Evolutionary conservation across 495 filamentous ascomycete genomes (phyloP), one percentile per base, ranked within the genome.

Genomic region (Daldinia childiae): DNA sequence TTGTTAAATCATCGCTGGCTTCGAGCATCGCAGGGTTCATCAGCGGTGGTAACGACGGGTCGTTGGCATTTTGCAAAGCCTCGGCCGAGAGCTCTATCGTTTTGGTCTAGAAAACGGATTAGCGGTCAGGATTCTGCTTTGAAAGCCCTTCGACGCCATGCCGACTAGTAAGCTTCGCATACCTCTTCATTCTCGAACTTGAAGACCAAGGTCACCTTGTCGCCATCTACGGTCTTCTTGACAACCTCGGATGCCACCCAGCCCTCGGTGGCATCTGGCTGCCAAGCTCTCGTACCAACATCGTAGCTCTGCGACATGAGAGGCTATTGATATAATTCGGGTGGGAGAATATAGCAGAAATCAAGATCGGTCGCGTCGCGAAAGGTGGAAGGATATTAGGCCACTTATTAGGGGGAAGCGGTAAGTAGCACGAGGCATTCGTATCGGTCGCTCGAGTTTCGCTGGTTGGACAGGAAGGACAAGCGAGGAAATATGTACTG

Each of bases 1-100:
- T 98, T 32, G 95, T 99, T 74, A 99, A 84, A 80, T 99, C 95
- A 82, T 99, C 95, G 80, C 94, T 97, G 69, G 95, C 95, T 87
- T 99, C 95, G 48, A 99, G 90, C 89, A 99, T 95, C 27, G 95
- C 88, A 56, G 95, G 95, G 77, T 99, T 99, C 95, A 98, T 98
- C 73, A 98, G 81, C 43, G 95, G 95, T 9, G 95, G 95, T 50
- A 98, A 84, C 71, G 90, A 89, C 73, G 88, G 88, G 78, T 93
- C 90, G 61, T 80, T 84, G 67, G 83, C 81, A 60, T 83, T 83
- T 80, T 93, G 89, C 67, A 99, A 84, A 71, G 88, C 93, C 73
- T 89, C 89, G 68, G 90, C 79, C 11, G 94, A 94, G 64, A 95
- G 94, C 80, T 91, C 89, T 55, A 97, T 76, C n/a, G 84, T 88